Evolutionary conservation across 352 stramenopile genomes (phyloP), one percentile per base, ranked within the genome.

Genomic region (Blastocystis sp.): DNA sequence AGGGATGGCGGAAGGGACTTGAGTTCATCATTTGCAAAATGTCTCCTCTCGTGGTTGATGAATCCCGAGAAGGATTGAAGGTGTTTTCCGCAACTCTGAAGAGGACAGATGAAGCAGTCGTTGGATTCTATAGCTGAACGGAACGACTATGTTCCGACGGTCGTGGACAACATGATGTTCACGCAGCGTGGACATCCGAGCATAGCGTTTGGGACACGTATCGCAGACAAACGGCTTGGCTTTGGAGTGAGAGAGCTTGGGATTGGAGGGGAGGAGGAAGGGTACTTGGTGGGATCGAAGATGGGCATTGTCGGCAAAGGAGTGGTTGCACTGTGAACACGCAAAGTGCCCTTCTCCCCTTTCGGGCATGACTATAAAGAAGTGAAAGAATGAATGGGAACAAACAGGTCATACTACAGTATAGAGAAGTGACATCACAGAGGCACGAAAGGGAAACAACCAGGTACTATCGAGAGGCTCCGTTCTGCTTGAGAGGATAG

Each of bases 51-150:
- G 36, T 75, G 63, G 46, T 53, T 16, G 32, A 75, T 53, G 18
- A 53, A 54, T 56, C 42, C 63, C 21, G 63, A 75, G 32, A 27
- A 51, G 16, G 63, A 75, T 48, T 61, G 69, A 24, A 81, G 51
- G 24, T 81, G 69, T 61, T 81, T 81, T 24, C 69, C 69, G 24
- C 69, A 81, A 46, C 56, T 32, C 24, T 51, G 69, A 63, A 81
- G 46, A 29, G 69, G 69, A 46, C 69, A 81, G n/a, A 81, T 42
- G 9, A 65, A 65, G n/a, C 56, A 36, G 34, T 42, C 56, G 24
- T n/a, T 18, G 4, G 29, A 24, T 29, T 63, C 69, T 81, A 81
- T 7, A 29, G 29, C 9, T 64, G 14, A 32, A 4, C 18, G 32
- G 9, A 16, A 16, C 29, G 36, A n/a, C 27, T 24, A 56, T 6